Percentiles rank a stretch among this genome's conserved stretches.
Evolutionary conservation across 176 grass and related monocot species (phyloP).

Genomic region (Musa acuminata): DNA sequence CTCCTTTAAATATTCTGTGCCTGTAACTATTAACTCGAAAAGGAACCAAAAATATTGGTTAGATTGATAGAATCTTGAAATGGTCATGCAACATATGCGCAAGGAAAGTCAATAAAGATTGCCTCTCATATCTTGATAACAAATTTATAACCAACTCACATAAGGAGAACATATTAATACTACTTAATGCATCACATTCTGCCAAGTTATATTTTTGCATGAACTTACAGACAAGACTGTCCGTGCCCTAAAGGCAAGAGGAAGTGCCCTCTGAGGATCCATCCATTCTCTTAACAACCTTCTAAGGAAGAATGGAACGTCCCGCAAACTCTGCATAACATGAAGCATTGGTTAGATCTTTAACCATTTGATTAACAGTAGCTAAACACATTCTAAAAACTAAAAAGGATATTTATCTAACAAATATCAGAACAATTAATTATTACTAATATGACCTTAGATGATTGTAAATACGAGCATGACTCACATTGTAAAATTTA

Average conservation of each 20-base stretch:
- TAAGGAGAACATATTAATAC: background rate
- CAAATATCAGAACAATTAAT: background rate
- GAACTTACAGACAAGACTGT: conserved; percentile 7
- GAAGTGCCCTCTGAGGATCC: conserved; percentile 5
- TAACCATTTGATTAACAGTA: no score
- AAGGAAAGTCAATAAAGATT: background rate
- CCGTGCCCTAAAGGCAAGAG: background rate
- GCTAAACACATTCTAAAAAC: no score
- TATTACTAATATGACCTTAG: background rate
- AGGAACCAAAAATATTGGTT: background rate
- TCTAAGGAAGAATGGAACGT: conserved; percentile 3
- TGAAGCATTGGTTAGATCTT: background rate
- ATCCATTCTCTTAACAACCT: conserved; percentile 5
- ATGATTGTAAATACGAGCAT: background rate
- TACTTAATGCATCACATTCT: background rate
- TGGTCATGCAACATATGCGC: background rate
- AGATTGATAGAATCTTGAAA: background rate
- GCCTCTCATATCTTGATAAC: background rate
- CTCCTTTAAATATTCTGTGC: no score
- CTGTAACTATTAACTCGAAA: no score
- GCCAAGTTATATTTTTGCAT: conserved; percentile 1
- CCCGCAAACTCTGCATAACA: background rate
- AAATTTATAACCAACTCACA: background rate
- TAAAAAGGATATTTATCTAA: background rate
- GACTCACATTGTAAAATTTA: background rate